Percentiles rank a stretch among this genome's conserved stretches.
Evolutionary conservation across 495 filamentous ascomycete genomes (phyloP).

Genomic region (Cercophora scortea): DNA sequence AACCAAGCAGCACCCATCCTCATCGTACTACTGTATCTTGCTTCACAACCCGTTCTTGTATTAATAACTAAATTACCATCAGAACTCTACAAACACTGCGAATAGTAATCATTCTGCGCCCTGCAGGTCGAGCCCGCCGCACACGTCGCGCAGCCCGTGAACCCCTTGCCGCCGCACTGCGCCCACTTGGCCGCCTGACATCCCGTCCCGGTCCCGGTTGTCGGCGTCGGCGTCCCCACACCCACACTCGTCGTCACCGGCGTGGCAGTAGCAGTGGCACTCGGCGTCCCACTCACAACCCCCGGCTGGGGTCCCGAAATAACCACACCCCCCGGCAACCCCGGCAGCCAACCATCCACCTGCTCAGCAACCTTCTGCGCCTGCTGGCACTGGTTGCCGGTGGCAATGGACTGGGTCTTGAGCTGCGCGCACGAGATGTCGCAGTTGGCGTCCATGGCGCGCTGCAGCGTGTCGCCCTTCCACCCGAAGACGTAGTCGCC

Average conservation of each 20-base stretch:
- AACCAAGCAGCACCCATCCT: too few relatives aligned
- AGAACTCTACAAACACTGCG: neutral
- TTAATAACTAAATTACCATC: too few relatives aligned
- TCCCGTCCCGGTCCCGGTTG: neutral
- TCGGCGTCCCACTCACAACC: neutral
- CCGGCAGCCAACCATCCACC: conserved; percentile 35
- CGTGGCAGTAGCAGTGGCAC: neutral
- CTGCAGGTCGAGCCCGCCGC: neutral
- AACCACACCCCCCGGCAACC: conserved; percentile 6
- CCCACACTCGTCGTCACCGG: neutral
- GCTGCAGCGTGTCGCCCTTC: conserved; percentile 29
- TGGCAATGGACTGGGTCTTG: conserved; percentile 24
- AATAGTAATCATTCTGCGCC: neutral
- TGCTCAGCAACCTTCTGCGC: conserved; percentile 24
- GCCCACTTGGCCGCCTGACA: conserved; percentile 2
- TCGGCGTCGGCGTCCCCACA: neutral
- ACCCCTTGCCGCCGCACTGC: conserved; percentile 6
- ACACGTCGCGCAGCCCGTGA: neutral
- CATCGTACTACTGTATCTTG: too few relatives aligned
- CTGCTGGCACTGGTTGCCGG: conserved; percentile 27
- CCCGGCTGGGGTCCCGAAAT: conserved; percentile 13
- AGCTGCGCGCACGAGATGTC: conserved; percentile 23
- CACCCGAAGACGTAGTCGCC: conserved; percentile 31
- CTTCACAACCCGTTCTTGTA: too few relatives aligned
- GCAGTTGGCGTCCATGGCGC: conserved; percentile 29